These are phyloP conservation scores for Ophiocordyceps camponoti-floridani DNA, from an alignment of 2,329 filamentous ascomycete species.

Conservation along the genomic window DNA sequence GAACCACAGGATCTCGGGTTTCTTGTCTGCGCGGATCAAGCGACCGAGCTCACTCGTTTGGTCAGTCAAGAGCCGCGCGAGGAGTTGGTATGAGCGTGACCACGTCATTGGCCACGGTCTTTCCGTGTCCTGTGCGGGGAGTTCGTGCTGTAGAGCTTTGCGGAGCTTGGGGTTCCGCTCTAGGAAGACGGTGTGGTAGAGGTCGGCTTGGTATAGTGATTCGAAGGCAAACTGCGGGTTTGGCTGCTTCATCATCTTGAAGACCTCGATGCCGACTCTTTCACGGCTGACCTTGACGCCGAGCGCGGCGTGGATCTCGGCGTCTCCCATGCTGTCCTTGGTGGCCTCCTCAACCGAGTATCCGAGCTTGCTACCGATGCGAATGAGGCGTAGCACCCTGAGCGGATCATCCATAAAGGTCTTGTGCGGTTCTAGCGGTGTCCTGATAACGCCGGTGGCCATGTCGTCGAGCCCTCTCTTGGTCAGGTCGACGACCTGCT, in stretches of 20 bases:
- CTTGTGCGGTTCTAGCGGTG: slow-evolving; percentile 71
- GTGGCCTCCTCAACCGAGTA: slow-evolving; percentile 61
- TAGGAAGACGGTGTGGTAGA: slow-evolving; percentile 1
- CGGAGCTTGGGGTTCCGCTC: not conserved
- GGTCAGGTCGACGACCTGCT: slow-evolving; percentile 70
- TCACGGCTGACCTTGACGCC: slow-evolving; percentile 82
- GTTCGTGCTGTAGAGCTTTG: not conserved
- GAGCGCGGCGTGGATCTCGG: slow-evolving; percentile 64
- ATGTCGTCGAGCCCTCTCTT: slow-evolving; percentile 61
- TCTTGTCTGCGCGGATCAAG: slow-evolving; percentile 2
- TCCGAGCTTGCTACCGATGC: slow-evolving; percentile 71
- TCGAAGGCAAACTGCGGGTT: slow-evolving; percentile 46
- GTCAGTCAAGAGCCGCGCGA: not conserved
- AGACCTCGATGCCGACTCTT: slow-evolving; percentile 63
- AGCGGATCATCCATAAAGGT: slow-evolving; percentile 93
- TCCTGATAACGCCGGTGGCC: slow-evolving; percentile 54
- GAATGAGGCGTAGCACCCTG: slow-evolving; percentile 67
- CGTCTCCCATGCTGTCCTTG: slow-evolving; percentile 56
- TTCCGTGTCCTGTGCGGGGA: not conserved
- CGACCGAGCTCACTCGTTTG: slow-evolving; percentile 1
- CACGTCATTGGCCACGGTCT: slow-evolving; percentile 1
- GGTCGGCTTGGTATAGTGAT: not conserved
- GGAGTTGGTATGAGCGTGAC: not conserved
- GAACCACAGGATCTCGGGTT: slow-evolving; percentile 3
- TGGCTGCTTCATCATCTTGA: not conserved